phyloP scores from a whole-genome alignment of 1,284 basidiomycete genomes.

The Takashimella koratensis region DNA sequence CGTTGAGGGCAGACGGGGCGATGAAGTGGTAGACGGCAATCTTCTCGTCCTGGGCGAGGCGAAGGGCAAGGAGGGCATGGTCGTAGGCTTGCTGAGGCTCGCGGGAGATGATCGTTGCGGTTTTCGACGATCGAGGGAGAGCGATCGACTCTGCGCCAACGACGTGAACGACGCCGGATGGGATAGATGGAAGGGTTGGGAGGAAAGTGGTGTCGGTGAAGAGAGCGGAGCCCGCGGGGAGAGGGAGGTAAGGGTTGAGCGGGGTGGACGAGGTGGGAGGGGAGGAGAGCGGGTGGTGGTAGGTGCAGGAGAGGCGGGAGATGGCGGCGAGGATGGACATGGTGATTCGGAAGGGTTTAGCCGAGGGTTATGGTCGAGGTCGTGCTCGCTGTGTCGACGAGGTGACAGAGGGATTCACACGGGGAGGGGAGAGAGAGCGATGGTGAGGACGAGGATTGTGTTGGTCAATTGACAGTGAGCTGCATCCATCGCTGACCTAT shows the following conservation, averaged over 20 bases:
- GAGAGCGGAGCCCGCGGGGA: constrained; percentile 34
- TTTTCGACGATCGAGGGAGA: constrained; percentile 25
- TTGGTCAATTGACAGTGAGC: too few species aligned
- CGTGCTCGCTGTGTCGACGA: too few species aligned
- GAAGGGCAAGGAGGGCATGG: constrained; percentile 66
- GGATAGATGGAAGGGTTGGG: constrained; percentile 33
- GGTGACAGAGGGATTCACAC: too few species aligned
- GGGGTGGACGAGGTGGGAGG: constrained; percentile 19
- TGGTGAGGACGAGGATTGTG: too few species aligned
- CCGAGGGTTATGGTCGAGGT: too few species aligned
- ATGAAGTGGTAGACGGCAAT: constrained; percentile 78
- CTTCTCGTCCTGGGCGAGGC: constrained; percentile 59
- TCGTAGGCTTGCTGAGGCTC: constrained; percentile 66
- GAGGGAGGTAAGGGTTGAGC: constrained; percentile 46
- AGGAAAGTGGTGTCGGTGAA: constrained; percentile 41
- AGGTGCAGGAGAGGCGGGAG: constrained; percentile 33
- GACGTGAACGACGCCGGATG: constrained; percentile 32
- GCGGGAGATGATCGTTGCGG: constrained; percentile 61
- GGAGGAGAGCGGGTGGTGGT: constrained; percentile 37
- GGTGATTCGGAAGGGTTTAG: constrained; percentile 7
- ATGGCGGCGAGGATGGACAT: constrained; percentile 39
- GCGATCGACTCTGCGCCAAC: constrained; percentile 33
- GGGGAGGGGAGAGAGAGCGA: too few species aligned
- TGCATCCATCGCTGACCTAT: too few species aligned
- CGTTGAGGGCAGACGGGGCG: constrained; percentile 47